phyloP scores from a whole-genome alignment of 805 yeast genomes.

The Wickerhamomyces bovis region DNA sequence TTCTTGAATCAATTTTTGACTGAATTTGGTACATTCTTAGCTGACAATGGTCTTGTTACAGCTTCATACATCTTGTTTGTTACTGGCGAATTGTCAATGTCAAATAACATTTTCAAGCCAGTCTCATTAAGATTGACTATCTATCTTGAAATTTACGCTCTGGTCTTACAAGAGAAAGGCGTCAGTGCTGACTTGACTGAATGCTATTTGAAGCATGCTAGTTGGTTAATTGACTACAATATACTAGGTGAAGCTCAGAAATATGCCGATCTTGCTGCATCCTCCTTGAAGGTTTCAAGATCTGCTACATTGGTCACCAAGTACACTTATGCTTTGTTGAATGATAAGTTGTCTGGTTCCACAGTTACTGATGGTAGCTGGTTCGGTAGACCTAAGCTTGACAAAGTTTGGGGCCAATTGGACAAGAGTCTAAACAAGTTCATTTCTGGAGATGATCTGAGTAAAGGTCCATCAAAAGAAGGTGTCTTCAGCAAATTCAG shows the following conservation, averaged over 20 bases:
- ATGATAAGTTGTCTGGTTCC: slow-evolving; percentile 41
- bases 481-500: slow-evolving; percentile 69
- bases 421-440: slow-evolving; percentile 74
- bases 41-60: slow-evolving; percentile 24
- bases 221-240: slow-evolving; percentile 64
- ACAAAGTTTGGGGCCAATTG: slow-evolving; percentile 82
- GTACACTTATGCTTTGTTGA: slow-evolving; percentile 31
- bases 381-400: slow-evolving; percentile 74
- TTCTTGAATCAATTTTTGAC: slow-evolving; percentile 35
- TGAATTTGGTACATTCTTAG: slow-evolving; percentile 46
- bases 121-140: slow-evolving; percentile 24
- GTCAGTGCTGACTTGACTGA: slow-evolving; percentile 42
- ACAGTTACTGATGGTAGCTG: slow-evolving; percentile 56
- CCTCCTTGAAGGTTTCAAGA: slow-evolving; percentile 34
- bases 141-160: slow-evolving; percentile 24
- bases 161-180: slow-evolving; percentile 19
- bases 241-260: slow-evolving; percentile 50
- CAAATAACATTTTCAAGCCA: slow-evolving; percentile 14
- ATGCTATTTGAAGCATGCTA: slow-evolving; percentile 63
- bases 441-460: slow-evolving; percentile 77
- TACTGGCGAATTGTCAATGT: slow-evolving; percentile 41
- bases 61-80: slow-evolving; percentile 42
- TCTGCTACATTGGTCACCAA: slow-evolving; percentile 29
- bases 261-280: slow-evolving; percentile 49
- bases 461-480: slow-evolving; percentile 29